A percentile compares a stretch with the other conserved stretches of the same genome.
phyloP scores from a whole-genome alignment of 2,329 filamentous ascomycete species.

The Fusarium circinatum region DNA sequence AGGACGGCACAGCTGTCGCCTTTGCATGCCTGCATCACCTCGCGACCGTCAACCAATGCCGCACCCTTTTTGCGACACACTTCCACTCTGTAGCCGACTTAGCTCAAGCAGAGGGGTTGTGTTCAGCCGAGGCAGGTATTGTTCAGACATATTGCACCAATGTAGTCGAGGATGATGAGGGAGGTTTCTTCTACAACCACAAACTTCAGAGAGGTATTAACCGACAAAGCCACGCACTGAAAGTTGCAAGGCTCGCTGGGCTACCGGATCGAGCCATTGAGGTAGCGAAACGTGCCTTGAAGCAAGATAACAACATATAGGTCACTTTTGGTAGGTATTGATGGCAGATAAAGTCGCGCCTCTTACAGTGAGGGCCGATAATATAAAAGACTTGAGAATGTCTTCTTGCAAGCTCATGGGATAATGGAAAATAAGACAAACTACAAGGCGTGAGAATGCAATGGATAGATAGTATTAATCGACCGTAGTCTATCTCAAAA shows the following conservation, averaged over 20 bases:
- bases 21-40: constrained; percentile 90
- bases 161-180: constrained; percentile 76
- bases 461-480: neutral
- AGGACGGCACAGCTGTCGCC: constrained; percentile 89
- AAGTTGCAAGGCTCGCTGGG: constrained; percentile 90
- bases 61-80: constrained; percentile 93
- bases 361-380: neutral
- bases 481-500: neutral
- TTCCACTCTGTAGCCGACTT: constrained; percentile 88
- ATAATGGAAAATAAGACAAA: neutral
- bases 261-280: constrained; percentile 77
- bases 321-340: neutral
- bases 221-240: constrained; percentile 87
- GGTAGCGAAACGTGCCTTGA: constrained; percentile 71
- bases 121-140: constrained; percentile 47
- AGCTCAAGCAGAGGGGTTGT: constrained; percentile 64
- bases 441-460: neutral
- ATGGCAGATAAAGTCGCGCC: neutral
- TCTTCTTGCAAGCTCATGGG: neutral
- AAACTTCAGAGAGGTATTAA: constrained; percentile 85
- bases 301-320: constrained; percentile 15
- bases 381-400: neutral
- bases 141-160: constrained; percentile 90
- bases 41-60: constrained; percentile 78
- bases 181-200: constrained; percentile 88